A percentile compares a stretch with the other conserved stretches of the same genome.
phyloP scores from a whole-genome alignment of 2,329 filamentous ascomycete genomes.

The Calonectria pauciramosa region DNA sequence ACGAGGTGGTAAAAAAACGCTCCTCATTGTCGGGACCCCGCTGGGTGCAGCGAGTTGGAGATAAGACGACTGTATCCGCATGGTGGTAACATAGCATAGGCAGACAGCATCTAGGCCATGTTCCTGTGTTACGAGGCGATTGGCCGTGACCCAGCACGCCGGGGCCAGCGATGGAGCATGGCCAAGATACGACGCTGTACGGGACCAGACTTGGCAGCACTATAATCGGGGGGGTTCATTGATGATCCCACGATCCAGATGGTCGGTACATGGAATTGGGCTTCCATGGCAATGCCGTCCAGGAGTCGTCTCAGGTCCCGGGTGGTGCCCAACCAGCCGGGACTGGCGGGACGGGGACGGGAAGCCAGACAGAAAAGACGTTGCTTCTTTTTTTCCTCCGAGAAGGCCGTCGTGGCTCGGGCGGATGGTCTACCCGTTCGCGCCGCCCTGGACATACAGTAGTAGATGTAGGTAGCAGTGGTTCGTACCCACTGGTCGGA shows the following conservation, averaged over 20 bases:
- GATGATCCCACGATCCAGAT: conserved; percentile 11
- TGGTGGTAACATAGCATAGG: not conserved
- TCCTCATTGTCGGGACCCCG: not conserved
- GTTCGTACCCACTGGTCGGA: conserved; percentile 6
- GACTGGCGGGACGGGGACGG: not conserved
- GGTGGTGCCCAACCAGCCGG: conserved; percentile 5
- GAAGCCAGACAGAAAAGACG: not conserved
- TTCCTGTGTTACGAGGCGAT: not conserved
- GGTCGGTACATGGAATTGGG: conserved; percentile 9
- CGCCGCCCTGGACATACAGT: conserved; percentile 10
- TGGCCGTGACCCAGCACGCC: conserved; percentile 1
- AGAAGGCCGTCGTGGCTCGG: not conserved
- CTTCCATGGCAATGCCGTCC: not conserved
- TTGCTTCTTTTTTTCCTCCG: conserved; percentile 4
- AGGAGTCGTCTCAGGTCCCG: not conserved
- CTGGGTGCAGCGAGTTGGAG: not conserved
- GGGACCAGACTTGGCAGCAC: not conserved
- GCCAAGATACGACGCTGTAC: conserved; percentile 10
- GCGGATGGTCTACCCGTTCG: conserved; percentile 2
- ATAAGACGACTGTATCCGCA: not conserved
- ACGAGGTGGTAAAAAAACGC: not conserved
- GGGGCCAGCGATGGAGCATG: conserved; percentile 12
- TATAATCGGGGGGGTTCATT: conserved; percentile 5
- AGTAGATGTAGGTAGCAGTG: conserved; percentile 1
- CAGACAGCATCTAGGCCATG: not conserved